Evolutionary conservation across 192 early-diverging fungal species (phyloP).

Genomic region (Coemansia sp.): DNA sequence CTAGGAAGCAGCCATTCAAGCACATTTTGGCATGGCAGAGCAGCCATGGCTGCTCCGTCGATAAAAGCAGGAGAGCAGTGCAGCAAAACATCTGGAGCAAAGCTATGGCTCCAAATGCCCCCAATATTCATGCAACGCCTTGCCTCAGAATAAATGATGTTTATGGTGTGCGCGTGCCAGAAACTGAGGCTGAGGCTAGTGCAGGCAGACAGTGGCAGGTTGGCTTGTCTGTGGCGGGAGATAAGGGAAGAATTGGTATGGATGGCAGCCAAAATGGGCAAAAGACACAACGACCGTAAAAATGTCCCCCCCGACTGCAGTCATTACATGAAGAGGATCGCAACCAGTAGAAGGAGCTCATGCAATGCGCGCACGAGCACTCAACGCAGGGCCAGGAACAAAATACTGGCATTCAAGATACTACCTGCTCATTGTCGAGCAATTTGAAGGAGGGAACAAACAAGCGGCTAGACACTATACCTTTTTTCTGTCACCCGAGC

Average conservation of each 20-base stretch:
- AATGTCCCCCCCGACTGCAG: neutral
- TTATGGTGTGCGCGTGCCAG: neutral
- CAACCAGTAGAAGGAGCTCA: neutral
- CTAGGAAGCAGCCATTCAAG: neutral
- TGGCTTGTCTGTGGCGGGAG: neutral
- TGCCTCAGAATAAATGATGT: neutral
- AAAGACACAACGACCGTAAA: neutral
- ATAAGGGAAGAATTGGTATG: neutral
- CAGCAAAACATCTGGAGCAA: neutral
- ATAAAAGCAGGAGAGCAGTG: neutral
- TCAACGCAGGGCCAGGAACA: conserved; percentile 7
- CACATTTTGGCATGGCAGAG: neutral
- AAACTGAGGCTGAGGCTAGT: conserved; percentile 2
- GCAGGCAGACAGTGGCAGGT: neutral
- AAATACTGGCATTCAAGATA: neutral
- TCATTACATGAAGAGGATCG: neutral
- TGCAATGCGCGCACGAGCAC: conserved; percentile 7
- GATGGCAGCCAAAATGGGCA: neutral
- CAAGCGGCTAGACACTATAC: conserved; percentile 5
- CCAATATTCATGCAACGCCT: neutral
- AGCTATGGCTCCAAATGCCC: neutral
- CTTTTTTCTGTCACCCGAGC: neutral
- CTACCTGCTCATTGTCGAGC: conserved; percentile 1
- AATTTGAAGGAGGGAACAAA: neutral
- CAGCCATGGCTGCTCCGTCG: neutral